A percentile compares a stretch with the other conserved stretches of the same genome.
These are phyloP conservation scores for Pseudogymnoascus sp. DNA, from an alignment of 2,329 filamentous ascomycete genomes.

Conservation along the genomic window DNA sequence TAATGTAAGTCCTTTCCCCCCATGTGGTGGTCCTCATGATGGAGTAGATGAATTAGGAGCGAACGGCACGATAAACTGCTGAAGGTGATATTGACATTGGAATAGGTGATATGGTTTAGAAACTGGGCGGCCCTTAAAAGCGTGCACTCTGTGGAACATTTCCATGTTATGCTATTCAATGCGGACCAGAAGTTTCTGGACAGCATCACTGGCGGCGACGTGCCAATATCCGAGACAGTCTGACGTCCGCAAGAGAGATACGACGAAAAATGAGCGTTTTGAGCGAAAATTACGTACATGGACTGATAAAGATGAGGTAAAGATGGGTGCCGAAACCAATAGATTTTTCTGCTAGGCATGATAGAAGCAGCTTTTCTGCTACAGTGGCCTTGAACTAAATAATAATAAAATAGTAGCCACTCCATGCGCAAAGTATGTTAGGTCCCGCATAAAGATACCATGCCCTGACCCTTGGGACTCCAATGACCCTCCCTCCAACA, in stretches of 20 bases:
- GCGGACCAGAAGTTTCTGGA: conserved; percentile 62
- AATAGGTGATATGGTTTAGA: conserved; percentile 68
- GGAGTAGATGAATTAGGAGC: conserved; percentile 24
- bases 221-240: conserved; percentile 48
- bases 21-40: neutral
- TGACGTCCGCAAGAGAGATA: neutral
- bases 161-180: conserved; percentile 84
- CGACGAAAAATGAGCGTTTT: neutral
- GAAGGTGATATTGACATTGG: conserved; percentile 21
- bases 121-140: conserved; percentile 85
- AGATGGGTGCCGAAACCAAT: neutral
- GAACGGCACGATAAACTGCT: conserved; percentile 23
- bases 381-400: neutral
- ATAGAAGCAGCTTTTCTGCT: neutral
- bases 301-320: neutral
- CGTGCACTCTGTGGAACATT: conserved; percentile 80
- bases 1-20: conserved; percentile 37
- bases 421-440: neutral
- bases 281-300: neutral
- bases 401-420: neutral
- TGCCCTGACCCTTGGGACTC: neutral
- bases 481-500: neutral
- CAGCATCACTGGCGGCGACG: conserved; percentile 65
- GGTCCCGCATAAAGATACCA: neutral
- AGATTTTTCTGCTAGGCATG: neutral